These are phyloP conservation scores for Aspergillus ochraceoroseus DNA, from an alignment of 2,329 filamentous ascomycete species.

Conservation along the genomic window DNA sequence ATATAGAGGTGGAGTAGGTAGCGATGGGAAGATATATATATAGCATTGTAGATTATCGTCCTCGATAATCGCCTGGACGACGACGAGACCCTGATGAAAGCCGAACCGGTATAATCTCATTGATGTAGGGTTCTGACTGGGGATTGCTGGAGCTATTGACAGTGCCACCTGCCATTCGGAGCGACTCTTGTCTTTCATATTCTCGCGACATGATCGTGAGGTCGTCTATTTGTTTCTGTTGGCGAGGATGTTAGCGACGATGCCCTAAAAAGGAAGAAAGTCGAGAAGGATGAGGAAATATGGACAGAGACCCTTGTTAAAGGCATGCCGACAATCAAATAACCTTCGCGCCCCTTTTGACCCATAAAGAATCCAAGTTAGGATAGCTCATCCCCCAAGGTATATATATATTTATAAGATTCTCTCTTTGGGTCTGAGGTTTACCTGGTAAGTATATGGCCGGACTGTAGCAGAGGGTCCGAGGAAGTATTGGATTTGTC, in stretches of 20 bases:
- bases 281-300: background rate
- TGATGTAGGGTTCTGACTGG: constrained; percentile 40
- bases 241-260: constrained; percentile 10
- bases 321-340: constrained; percentile 45
- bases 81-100: constrained; percentile 29
- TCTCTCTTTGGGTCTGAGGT: constrained; percentile 10
- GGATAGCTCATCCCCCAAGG: constrained; percentile 13
- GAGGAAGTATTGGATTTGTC: constrained; percentile 48
- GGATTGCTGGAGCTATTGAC: constrained; percentile 18
- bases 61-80: constrained; percentile 21
- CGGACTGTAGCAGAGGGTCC: constrained; percentile 46
- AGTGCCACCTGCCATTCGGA: constrained; percentile 40
- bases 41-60: no score
- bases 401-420: background rate
- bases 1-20: no score
- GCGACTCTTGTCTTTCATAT: constrained; percentile 47
- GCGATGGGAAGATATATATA: no score
- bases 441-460: constrained; percentile 48
- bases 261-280: background rate
- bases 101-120: constrained; percentile 40
- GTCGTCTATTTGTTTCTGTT: constrained; percentile 49
- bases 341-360: constrained; percentile 46
- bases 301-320: constrained; percentile 41
- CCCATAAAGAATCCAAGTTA: constrained; percentile 24
- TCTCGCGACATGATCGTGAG: constrained; percentile 45